Evolutionary conservation across 2,329 filamentous ascomycete genomes (phyloP).

Genomic region (Xylogone sp.): DNA sequence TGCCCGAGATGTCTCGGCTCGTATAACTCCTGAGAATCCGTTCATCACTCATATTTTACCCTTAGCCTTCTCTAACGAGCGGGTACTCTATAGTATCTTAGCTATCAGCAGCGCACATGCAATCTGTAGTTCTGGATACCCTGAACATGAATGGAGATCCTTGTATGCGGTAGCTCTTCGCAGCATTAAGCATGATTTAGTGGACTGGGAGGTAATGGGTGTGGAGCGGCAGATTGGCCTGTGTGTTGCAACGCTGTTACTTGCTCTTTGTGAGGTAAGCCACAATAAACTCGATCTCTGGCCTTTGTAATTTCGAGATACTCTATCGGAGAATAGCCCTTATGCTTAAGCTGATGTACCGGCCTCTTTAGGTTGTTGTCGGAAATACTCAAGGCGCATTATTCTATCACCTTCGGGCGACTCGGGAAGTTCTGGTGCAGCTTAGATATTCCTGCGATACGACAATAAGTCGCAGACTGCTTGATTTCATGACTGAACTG

Average conservation of each 20-base stretch:
- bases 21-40: background rate
- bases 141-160: background rate
- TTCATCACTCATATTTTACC: background rate
- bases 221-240: background rate
- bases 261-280: background rate
- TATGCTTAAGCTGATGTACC: background rate
- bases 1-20: background rate
- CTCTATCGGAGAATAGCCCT: background rate
- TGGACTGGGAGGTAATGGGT: background rate
- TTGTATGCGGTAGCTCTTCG: background rate
- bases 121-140: background rate
- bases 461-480: background rate
- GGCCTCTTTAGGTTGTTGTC: background rate
- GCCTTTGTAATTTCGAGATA: background rate
- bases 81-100: background rate
- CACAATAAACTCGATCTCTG: background rate
- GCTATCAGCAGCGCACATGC: background rate
- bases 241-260: background rate
- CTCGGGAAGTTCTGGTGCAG: background rate
- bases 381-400: background rate
- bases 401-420: background rate
- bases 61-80: background rate
- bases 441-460: background rate
- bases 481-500: background rate
- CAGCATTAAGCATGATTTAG: background rate